Conservation (phyloP, 2,329 filamentous ascomycete species). For the Aspergillus fijiensis region DNA sequence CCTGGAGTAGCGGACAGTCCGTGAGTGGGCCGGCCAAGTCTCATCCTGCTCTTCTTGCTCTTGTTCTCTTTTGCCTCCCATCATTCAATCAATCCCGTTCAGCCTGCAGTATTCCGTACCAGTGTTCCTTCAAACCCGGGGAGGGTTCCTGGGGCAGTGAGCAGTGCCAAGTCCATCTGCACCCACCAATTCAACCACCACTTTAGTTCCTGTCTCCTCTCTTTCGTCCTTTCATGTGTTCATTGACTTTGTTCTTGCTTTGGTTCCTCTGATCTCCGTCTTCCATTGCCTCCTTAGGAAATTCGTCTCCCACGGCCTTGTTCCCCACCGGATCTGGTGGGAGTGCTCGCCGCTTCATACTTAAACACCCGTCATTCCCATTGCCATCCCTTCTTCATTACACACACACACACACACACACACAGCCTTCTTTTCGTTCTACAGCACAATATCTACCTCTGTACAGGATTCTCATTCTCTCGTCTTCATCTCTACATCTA, state of each 20-base stretch:
- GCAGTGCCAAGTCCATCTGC: neutral
- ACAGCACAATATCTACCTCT: neutral
- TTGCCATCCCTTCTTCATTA: neutral
- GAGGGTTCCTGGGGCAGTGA: neutral
- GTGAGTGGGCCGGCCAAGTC: neutral
- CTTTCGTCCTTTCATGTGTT: neutral
- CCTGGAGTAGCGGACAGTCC: neutral
- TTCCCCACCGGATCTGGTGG: neutral
- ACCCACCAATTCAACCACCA: neutral
- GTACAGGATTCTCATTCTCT: neutral
- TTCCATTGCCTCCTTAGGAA: slow-evolving; percentile 2
- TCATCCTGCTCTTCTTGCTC: no score
- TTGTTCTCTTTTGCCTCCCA: no score
- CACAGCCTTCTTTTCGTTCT: neutral
- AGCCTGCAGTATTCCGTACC: neutral
- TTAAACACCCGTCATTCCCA: slow-evolving; percentile 2
- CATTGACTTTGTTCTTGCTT: neutral
- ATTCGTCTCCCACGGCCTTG: neutral
- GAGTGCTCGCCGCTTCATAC: slow-evolving; percentile 1
- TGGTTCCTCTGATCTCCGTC: neutral
- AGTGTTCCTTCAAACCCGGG: neutral
- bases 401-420: neutral
- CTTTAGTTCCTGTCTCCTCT: neutral
- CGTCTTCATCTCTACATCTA: neutral
- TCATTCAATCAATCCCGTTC: neutral